A percentile compares a stretch with the other conserved stretches of the same genome.
Conservation (phyloP, 176 grass and related monocot genomes). For the Metroxylon sagu region DNA sequence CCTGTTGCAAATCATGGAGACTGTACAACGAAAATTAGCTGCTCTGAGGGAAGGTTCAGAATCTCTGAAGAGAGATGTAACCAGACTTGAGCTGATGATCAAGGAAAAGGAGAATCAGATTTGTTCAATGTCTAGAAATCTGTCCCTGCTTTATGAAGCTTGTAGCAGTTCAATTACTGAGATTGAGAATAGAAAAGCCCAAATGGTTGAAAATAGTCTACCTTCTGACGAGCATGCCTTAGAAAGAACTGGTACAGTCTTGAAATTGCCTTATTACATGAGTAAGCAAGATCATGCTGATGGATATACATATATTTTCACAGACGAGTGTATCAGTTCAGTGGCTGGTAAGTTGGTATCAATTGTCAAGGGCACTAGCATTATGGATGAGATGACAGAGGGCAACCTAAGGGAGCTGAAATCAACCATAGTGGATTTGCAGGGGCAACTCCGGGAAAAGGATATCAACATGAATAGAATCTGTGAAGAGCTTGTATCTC, state of each 20-base stretch:
- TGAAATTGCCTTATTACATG: neutral
- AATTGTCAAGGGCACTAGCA: constrained; percentile 30
- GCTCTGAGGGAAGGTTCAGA: constrained; percentile 42
- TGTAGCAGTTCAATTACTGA: constrained; percentile 59
- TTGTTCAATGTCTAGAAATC: constrained; percentile 38
- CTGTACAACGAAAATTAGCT: constrained; percentile 36
- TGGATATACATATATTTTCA: constrained; percentile 26
- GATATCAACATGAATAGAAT: constrained; percentile 63
- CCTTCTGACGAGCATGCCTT: neutral
- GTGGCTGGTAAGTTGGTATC: constrained; percentile 46
- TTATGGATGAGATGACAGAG: constrained; percentile 25
- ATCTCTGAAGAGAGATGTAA: constrained; percentile 44
- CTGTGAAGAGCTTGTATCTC: constrained; percentile 66
- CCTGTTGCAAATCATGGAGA: constrained; percentile 49
- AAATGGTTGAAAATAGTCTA: constrained; percentile 9
- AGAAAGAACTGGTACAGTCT: neutral
- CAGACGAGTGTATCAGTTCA: constrained; percentile 44
- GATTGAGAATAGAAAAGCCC: constrained; percentile 38
- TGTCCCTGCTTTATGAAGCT: constrained; percentile 67
- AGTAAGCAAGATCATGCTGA: constrained; percentile 13
- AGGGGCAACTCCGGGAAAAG: constrained; percentile 74
- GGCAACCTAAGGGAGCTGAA: constrained; percentile 69
- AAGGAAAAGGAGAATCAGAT: constrained; percentile 58
- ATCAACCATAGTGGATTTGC: constrained; percentile 58
- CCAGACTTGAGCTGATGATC: constrained; percentile 35